A percentile compares a stretch with the other conserved stretches of the same genome.
These are phyloP conservation scores for Boletus reticulatus DNA, from an alignment of 768 basidiomycete species.

Conservation along the genomic window DNA sequence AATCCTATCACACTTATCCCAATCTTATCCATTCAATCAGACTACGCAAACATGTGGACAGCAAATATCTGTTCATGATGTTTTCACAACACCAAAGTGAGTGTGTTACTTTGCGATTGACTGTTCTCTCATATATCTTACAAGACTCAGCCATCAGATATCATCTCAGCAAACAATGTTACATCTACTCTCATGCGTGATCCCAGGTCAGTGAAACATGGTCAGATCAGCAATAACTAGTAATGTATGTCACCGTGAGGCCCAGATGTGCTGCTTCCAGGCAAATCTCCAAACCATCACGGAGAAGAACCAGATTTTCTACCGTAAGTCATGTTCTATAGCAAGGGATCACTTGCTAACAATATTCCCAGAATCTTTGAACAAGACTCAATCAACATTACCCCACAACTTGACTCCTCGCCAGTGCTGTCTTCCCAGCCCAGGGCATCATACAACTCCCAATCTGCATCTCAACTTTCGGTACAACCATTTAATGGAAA, in stretches of 20 bases:
- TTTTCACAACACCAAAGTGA: conserved; percentile 10
- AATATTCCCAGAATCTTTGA: conserved; percentile 12
- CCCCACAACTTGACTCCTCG: background rate
- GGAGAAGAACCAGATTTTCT: conserved; percentile 17
- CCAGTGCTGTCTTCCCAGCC: background rate
- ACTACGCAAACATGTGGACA: background rate
- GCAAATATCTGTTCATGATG: conserved; percentile 1
- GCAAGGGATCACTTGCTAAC: background rate
- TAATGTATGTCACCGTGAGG: conserved; percentile 4
- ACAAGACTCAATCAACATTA: conserved; percentile 2
- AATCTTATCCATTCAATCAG: background rate
- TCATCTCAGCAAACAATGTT: background rate
- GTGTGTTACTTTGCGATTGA: background rate
- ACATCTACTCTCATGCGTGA: background rate
- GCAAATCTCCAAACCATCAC: background rate
- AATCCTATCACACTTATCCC: background rate
- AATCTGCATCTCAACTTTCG: conserved; percentile 1
- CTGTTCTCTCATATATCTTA: background rate
- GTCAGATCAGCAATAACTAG: background rate
- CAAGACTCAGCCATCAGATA: background rate
- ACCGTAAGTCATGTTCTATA: conserved; percentile 11
- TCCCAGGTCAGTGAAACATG: conserved; percentile 8
- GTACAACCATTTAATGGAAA: background rate
- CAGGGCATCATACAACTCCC: conserved; percentile 20
- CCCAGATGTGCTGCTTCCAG: background rate